Evolutionary conservation across 164 flowering plant genomes (phyloP).

Genomic region (Cinnamomum micranthum): DNA sequence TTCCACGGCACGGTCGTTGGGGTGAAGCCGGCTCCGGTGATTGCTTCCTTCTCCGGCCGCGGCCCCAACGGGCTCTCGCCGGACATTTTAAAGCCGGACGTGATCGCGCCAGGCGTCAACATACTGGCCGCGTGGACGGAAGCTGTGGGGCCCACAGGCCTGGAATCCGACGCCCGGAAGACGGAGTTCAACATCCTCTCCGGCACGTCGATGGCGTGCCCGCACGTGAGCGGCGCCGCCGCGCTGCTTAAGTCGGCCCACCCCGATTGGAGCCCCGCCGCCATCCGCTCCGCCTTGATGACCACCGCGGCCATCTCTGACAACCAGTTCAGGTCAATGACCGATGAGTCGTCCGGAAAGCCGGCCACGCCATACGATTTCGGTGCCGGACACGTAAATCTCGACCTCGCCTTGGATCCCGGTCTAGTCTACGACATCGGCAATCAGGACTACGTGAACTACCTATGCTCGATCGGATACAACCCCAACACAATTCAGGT

Average conservation of each 20-base stretch:
- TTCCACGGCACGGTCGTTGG: conserved; percentile 69
- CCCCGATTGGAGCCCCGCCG: conserved; percentile 79
- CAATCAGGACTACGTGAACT: conserved; percentile 49
- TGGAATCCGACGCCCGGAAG: conserved; percentile 46
- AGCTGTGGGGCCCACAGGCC: conserved; percentile 69
- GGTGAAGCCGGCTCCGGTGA: conserved; percentile 77
- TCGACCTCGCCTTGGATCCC: conserved; percentile 70
- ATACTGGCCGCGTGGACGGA: conserved; percentile 86
- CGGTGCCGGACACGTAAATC: conserved; percentile 67
- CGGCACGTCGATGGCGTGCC: conserved; percentile 86
- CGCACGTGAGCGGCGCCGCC: conserved; percentile 84
- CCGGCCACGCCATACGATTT: conserved; percentile 51
- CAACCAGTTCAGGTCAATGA: conserved; percentile 40
- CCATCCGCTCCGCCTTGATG: conserved; percentile 79
- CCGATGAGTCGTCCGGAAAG: conserved; percentile 66
- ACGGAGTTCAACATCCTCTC: conserved; percentile 80
- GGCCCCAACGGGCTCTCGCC: conserved; percentile 78
- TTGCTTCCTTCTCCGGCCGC: conserved; percentile 75
- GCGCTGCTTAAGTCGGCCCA: conserved; percentile 77
- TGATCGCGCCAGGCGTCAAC: conserved; percentile 85
- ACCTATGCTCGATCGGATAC: conserved; percentile 67
- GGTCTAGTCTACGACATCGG: conserved; percentile 68
- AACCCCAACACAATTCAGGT: conserved; percentile 55
- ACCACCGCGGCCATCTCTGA: conserved; percentile 52
- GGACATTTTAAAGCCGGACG: conserved; percentile 74